phyloP scores from a whole-genome alignment of 441 rosid genomes.

The Geranium incanum region DNA sequence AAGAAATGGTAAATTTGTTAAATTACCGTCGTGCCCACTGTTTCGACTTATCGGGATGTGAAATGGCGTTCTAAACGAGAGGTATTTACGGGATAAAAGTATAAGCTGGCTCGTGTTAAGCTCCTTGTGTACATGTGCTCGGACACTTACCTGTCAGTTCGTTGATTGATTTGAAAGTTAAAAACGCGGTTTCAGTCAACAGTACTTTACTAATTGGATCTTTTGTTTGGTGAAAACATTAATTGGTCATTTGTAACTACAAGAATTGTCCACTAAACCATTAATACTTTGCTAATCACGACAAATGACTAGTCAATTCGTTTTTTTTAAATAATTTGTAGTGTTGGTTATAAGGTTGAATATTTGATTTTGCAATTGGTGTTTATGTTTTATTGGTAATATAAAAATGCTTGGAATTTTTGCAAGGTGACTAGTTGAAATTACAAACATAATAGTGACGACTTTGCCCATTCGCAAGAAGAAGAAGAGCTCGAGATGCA shows the following conservation, averaged over 20 bases:
- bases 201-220: background rate
- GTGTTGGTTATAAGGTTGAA: too few relatives aligned
- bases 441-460: too few relatives aligned
- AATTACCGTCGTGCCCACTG: constrained; percentile 46
- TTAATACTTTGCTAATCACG: too few relatives aligned
- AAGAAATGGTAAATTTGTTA: constrained; percentile 31
- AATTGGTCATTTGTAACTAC: background rate
- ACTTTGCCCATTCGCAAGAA: too few relatives aligned
- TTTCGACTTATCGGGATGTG: background rate
- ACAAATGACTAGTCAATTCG: too few relatives aligned
- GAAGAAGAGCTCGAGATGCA: too few relatives aligned
- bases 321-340: too few relatives aligned
- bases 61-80: background rate
- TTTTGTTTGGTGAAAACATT: background rate
- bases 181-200: background rate
- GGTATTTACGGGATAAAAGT: constrained; percentile 3
- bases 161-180: constrained; percentile 1
- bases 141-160: constrained; percentile 10
- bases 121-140: constrained; percentile 10
- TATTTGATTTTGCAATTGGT: too few relatives aligned
- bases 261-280: background rate
- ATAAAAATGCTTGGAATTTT: too few relatives aligned
- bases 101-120: constrained; percentile 8
- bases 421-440: too few relatives aligned
- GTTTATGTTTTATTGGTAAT: too few relatives aligned